phyloP scores from a whole-genome alignment of 257 asterid genomes.

The Lavandula angustifolia region DNA sequence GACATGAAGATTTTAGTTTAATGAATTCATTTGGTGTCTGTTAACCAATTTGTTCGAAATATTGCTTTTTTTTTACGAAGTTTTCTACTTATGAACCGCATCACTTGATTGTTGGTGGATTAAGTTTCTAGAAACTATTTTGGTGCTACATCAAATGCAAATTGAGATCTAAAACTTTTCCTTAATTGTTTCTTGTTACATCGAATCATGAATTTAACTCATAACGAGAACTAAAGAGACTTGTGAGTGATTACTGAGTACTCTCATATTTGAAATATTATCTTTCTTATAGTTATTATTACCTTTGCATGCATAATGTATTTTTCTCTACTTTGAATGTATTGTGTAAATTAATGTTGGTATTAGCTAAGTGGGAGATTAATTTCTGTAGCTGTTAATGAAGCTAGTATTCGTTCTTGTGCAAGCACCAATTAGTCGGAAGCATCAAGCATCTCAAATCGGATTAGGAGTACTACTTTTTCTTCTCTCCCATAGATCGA shows the following conservation, averaged over 20 bases:
- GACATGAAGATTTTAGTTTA: neutral
- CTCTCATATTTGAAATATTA: too few species aligned
- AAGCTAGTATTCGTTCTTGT: neutral
- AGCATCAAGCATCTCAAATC: neutral
- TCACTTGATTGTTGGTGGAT: neutral
- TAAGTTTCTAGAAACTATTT: neutral
- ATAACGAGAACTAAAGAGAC: too few species aligned
- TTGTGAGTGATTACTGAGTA: too few species aligned
- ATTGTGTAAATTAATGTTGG: too few species aligned
- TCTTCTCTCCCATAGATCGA: too few species aligned
- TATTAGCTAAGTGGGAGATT: neutral
- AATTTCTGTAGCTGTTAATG: neutral
- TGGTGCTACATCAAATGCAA: neutral
- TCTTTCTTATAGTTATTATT: too few species aligned
- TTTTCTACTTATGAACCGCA: neutral
- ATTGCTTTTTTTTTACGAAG: too few species aligned
- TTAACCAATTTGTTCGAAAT: conserved; percentile 2
- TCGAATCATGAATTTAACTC: too few species aligned
- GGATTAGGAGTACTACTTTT: neutral
- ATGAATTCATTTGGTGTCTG: neutral
- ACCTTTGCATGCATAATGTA: too few species aligned
- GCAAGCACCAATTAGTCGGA: neutral
- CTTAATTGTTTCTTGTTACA: neutral
- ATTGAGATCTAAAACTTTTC: neutral
- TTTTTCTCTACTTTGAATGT: too few species aligned